Evolutionary conservation across 139 green algal species (phyloP).

Genomic region (Chlorella sp.): DNA sequence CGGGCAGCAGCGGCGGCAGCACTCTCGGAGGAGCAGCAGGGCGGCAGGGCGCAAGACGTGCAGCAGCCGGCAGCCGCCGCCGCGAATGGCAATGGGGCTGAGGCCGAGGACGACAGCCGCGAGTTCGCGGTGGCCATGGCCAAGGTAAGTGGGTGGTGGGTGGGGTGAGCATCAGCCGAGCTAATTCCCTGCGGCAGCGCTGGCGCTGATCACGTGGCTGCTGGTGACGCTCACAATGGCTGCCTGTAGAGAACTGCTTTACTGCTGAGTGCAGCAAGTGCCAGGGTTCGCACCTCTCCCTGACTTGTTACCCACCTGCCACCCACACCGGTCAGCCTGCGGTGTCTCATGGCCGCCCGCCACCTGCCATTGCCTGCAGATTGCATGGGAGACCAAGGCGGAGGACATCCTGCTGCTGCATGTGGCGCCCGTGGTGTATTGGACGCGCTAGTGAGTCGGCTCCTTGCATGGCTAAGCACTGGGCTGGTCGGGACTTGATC

Average conservation of each 20-base stretch:
- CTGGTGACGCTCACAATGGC: too few species aligned
- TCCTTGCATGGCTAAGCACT: not conserved
- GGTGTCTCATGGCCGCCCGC: too few species aligned
- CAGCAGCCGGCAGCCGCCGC: constrained; percentile 11
- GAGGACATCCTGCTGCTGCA: constrained; percentile 73
- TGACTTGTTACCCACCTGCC: too few species aligned
- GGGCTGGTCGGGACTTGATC: not conserved
- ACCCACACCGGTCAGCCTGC: too few species aligned
- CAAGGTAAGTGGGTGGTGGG: not conserved
- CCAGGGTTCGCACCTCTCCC: too few species aligned
- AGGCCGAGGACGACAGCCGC: constrained; percentile 3
- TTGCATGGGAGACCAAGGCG: constrained; percentile 56
- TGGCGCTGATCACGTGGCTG: too few species aligned
- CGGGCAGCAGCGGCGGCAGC: constrained; percentile 9
- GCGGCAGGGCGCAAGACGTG: not conserved
- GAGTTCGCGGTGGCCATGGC: constrained; percentile 25
- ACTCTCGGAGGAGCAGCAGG: not conserved
- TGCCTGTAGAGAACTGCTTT: too few species aligned
- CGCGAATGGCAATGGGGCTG: not conserved
- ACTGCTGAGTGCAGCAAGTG: too few species aligned
- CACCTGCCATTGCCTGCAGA: not conserved
- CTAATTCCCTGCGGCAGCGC: too few species aligned
- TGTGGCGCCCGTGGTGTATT: constrained; percentile 71
- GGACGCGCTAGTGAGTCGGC: constrained; percentile 22
- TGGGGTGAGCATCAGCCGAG: too few species aligned